Conservation (phyloP, 176 grass and related monocot genomes). For the Poa pratensis region DNA sequence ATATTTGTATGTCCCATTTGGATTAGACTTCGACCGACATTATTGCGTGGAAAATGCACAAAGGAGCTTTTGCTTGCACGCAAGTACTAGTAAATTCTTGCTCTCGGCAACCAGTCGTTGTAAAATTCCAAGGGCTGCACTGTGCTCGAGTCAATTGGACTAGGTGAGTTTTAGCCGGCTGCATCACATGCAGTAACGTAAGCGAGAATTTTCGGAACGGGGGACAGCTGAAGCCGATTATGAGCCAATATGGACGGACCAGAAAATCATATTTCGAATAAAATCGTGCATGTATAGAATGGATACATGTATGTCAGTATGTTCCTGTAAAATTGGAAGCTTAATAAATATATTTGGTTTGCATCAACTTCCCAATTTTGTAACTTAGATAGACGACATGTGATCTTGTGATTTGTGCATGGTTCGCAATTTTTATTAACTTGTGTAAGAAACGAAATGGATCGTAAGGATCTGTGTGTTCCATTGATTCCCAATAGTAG, state of each 20-base stretch:
- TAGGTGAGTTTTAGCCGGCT: not conserved
- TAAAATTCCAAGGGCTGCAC: not conserved
- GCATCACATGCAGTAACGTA: not conserved
- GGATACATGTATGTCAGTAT: not conserved
- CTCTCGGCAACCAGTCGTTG: not conserved
- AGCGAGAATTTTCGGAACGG: not conserved
- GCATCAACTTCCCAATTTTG: no score
- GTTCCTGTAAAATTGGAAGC: not conserved
- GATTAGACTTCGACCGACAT: slow-evolving; percentile 11
- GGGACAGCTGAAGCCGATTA: not conserved
- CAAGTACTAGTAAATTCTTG: not conserved
- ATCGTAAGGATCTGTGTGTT: no score
- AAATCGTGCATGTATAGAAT: not conserved
- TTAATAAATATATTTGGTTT: no score
- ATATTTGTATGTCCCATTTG: not conserved
- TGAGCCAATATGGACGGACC: not conserved
- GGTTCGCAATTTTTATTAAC: no score
- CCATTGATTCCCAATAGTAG: no score
- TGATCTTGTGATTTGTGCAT: no score
- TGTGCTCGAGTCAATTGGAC: not conserved
- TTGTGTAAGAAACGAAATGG: no score
- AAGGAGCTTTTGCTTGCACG: slow-evolving; percentile 6
- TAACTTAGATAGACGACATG: no score
- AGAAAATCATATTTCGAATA: not conserved
- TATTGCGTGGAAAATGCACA: not conserved